Conservation (phyloP, 306 rosid species). For the Quercus agrifolia region DNA sequence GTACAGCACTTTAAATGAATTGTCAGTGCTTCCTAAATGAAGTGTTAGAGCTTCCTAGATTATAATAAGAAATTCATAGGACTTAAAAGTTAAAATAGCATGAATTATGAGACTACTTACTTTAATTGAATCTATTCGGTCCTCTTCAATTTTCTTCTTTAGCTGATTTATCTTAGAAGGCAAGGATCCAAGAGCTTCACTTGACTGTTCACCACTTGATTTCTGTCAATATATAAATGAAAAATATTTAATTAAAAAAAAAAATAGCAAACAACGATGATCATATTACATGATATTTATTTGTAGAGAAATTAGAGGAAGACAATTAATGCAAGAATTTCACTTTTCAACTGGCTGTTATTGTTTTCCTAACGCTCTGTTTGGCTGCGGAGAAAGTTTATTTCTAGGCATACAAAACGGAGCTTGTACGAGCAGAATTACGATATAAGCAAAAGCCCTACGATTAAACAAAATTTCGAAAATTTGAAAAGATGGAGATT, state of each 20-base stretch:
- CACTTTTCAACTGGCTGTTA: not conserved
- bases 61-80: too few species aligned
- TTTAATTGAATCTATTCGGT: slow-evolving; percentile 50
- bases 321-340: not conserved
- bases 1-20: too few species aligned
- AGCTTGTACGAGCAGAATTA: not conserved
- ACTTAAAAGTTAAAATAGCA: not conserved
- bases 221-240: slow-evolving; percentile 31
- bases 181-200: slow-evolving; percentile 46
- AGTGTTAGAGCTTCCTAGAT: too few species aligned
- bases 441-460: slow-evolving; percentile 25
- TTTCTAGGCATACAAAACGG: not conserved
- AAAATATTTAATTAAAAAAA: not conserved
- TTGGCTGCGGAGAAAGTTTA: not conserved
- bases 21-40: too few species aligned
- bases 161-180: slow-evolving; percentile 61
- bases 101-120: slow-evolving; percentile 39
- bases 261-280: not conserved
- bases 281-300: not conserved
- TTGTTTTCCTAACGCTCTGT: not conserved
- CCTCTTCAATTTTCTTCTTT: slow-evolving; percentile 71
- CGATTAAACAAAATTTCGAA: not conserved
- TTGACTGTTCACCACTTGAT: slow-evolving; percentile 37
- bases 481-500: not conserved
- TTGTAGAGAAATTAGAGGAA: not conserved